Base-by-base conservation (phyloP, 176 grass and related monocot genomes). In the Ensete glaucum region DNA sequence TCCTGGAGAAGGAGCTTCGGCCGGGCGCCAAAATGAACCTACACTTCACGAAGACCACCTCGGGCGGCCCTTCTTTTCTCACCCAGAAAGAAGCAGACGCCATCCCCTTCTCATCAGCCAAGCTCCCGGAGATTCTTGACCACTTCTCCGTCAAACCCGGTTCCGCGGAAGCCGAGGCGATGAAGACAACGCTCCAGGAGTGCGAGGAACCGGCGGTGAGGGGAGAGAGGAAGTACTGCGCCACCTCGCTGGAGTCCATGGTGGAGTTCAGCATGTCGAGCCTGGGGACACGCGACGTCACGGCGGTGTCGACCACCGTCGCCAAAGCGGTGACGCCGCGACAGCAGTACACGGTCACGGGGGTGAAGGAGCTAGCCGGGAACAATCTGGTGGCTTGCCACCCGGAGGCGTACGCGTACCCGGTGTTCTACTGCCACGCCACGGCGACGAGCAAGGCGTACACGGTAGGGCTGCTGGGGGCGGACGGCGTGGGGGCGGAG, bases 171-270 rank as follows among this genome's bases (percentile, higher is more conserved):
- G 80, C 56, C 52, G 26, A 54, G 2, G 29, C 21, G 9, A 50
- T 82, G 14, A 74, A 76, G 71, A 13, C 9, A 15, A 54, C 59
- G 8, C 11, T 75, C 1, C 1, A 69, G 3, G 48, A 54, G 11
- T 82, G 80, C 57, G 59, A 82, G n/a, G 29, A 21, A 27, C 71
- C 72, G 0, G 19, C 79, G 6, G 51, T 66, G 23, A 29, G 26
- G 11, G 79, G 67, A 2, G 70, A 81, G 56, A 53, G 22, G 2
- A 81, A 74, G 25, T 51, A 15, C 22, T 81, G 79, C 52, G 69
- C 79, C 13, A 81, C 69, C 29, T 83, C 81, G 20, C 81, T 83
- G 14, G 81, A 83, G 64, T 77, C 74, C 8, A 72, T 77, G 75
- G 27, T 83, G 8, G 75, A 78, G 19, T 77, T 77, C n/a, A 55